Base-by-base conservation (phyloP, 169 alveolate genomes). In the Babesia divergens region DNA sequence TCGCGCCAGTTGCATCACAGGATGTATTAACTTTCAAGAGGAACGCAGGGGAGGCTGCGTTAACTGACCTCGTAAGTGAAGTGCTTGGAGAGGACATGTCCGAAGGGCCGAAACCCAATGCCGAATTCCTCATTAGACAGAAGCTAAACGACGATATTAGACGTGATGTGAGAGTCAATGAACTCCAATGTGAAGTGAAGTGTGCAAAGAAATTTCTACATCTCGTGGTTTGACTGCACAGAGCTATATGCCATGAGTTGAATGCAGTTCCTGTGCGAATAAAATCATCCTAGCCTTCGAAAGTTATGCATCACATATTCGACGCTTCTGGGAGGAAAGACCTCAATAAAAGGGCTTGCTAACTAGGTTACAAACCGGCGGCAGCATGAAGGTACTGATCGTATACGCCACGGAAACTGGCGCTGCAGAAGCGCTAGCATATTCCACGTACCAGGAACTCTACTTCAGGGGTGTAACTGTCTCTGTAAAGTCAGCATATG, bases 351-450 rank as follows among this genome's bases (percentile, higher is more conserved):
- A n/a, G 47, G 11, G 47, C 47, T 40, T 40, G 16, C 47, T 40
- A 13, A 40, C 47, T 40, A 40, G 47, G 47, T 40, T 40, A 16
- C 47, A 40, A 13, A 40, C 16, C 16, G 47, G 47, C 47, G 11
- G 47, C 47, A 40, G 47, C 47, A 58, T 58, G 68, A 58, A 28
- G 46, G 37, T 44, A 20, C 31, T 62, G n/a, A 47, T 79, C 22
- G 77, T 79, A 13, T 79, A 68, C 35, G 87, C 66, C 31, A 53
- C 83, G 37, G 87, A 79, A 49, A 68, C 83, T 34, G 87, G 87
- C 34, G 37, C 50, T 14, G 71, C 83, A 24, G 82, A 68, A 50
- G 76, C 53, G 24, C 74, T 65, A 14, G 79, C 87, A n/a, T 68
- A 49, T 47, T 28, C 56, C 38, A 79, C 76, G 26, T 79, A 79